These are phyloP conservation scores for Rhizomucor pusillus DNA, from an alignment of 371 early-diverging fungal genomes.

Conservation along the genomic window DNA sequence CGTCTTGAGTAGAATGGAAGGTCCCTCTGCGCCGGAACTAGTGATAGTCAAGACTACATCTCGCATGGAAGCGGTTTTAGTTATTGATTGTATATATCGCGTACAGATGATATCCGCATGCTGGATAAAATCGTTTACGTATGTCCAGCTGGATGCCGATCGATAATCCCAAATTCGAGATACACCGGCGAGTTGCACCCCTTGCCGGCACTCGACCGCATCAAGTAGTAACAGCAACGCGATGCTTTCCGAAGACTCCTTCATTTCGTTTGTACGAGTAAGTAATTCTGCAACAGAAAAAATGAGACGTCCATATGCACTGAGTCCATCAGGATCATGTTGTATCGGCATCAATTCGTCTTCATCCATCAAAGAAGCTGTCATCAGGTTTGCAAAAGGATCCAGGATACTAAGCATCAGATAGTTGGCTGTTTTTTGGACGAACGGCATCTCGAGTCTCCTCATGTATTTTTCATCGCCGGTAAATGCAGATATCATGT, in stretches of 20 bases:
- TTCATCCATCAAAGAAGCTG: conserved; percentile 19
- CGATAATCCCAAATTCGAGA: neutral
- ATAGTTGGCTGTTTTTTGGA: conserved; percentile 18
- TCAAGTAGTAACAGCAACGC: conserved; percentile 37
- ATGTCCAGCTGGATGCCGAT: no score
- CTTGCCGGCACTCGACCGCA: conserved; percentile 26
- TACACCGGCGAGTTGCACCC: neutral
- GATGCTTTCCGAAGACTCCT: conserved; percentile 20
- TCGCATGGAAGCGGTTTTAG: no score
- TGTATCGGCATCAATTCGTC: conserved; percentile 32
- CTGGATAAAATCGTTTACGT: no score
- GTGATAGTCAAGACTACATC: no score
- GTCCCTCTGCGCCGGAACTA: no score
- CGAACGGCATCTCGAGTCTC: conserved; percentile 10
- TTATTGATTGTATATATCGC: no score
- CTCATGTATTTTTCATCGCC: conserved; percentile 27
- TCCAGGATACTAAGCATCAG: conserved; percentile 18
- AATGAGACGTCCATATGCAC: conserved; percentile 50
- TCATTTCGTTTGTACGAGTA: conserved; percentile 2
- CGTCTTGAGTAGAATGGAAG: no score
- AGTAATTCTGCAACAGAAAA: conserved; percentile 43
- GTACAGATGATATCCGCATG: no score
- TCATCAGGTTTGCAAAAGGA: conserved; percentile 17
- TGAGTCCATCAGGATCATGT: conserved; percentile 57
- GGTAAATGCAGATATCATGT: conserved; percentile 10